These are phyloP conservation scores for Betula pendula DNA, from an alignment of 306 rosid species.

Conservation along the genomic window DNA sequence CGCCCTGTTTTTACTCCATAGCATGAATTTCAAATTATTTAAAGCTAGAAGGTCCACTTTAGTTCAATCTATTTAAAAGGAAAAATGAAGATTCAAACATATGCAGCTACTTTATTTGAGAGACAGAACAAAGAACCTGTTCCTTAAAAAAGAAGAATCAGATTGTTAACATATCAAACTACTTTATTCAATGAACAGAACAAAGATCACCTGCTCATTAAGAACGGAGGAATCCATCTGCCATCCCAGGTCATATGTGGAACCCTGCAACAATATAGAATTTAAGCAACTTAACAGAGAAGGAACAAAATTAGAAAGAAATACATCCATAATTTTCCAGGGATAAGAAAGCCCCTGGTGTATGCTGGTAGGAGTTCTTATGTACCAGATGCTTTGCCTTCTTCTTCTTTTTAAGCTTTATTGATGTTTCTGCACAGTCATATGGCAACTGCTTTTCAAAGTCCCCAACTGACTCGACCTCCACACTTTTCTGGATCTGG, in stretches of 20 bases:
- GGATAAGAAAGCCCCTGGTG: slow-evolving; percentile 7
- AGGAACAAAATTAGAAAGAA: slow-evolving; percentile 18
- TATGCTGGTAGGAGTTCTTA: slow-evolving; percentile 25
- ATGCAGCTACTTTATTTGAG: slow-evolving; percentile 8
- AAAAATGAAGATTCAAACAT: slow-evolving; percentile 2
- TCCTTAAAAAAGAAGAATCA: slow-evolving; percentile 32
- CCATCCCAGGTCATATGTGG: slow-evolving; percentile 86
- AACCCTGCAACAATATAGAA: slow-evolving; percentile 57
- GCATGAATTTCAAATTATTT: neutral
- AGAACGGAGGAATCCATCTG: slow-evolving; percentile 66
- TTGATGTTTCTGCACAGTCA: slow-evolving; percentile 89
- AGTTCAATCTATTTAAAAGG: neutral
- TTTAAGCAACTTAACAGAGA: slow-evolving; percentile 32
- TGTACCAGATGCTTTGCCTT: slow-evolving; percentile 84
- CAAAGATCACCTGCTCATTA: slow-evolving; percentile 62
- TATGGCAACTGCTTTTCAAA: slow-evolving; percentile 74
- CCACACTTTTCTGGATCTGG: slow-evolving; percentile 82
- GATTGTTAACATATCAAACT: slow-evolving; percentile 12
- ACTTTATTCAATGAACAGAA: slow-evolving; percentile 8
- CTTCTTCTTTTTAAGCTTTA: slow-evolving; percentile 87
- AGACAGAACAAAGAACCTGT: slow-evolving; percentile 41
- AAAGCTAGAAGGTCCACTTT: neutral
- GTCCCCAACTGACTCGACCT: slow-evolving; percentile 87
- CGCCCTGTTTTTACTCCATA: too few species aligned
- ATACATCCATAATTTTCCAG: slow-evolving; percentile 4